Base-by-base conservation (phyloP, 1,139 yeast species). In the Taphrina sp. region DNA sequence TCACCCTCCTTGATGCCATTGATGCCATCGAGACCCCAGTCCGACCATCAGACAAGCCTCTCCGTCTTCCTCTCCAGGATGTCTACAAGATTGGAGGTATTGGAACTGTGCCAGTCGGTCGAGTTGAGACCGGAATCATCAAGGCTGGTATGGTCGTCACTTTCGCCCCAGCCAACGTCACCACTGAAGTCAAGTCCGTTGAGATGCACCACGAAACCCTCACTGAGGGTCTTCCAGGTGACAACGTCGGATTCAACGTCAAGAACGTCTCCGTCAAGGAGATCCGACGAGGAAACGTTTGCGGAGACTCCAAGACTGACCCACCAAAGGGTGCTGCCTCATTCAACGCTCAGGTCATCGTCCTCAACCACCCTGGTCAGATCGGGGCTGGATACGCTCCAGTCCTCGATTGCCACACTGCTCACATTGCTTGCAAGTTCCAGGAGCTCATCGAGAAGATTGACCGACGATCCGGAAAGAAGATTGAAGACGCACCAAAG, bases 221-320 rank as follows among this genome's bases (percentile, higher is more conserved):
- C 74, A 74, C 74, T 66, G 84, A 82, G 76, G 92, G 54, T 34
- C 72, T 81, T 62, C 94, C 94, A 79, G 94, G 94, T 84, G 94
- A 85, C 87, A 85, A 85, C 74, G 94, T 85, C 72, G 94, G 95
- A 73, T 85, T 85, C 92, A 85, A 85, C 84, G 90, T 85, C 75
- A 85, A 85, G 89, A 85, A 85, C 79, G 94, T 85, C 72, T 85
- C 94, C 76, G 92, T 85, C 69, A 85, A 85, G 85, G 95, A 85
- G 73, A 85, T 85, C 73, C 85, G 92, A 79, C 86, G 94, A 82
- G 95, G 95, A 80, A 85, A 85, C 87, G 95, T 85, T 70, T 80
- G 86, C 77, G 94, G 94, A 83, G 94, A 85, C 85, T 81, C 92
- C 76, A 85, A 85, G 86, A 83, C 84, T 83, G 95, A 85, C 73